Evolutionary conservation across 1,284 basidiomycete species (phyloP), one percentile per base, ranked within the genome.

Genomic region (Crucibulum cyathiforme): DNA sequence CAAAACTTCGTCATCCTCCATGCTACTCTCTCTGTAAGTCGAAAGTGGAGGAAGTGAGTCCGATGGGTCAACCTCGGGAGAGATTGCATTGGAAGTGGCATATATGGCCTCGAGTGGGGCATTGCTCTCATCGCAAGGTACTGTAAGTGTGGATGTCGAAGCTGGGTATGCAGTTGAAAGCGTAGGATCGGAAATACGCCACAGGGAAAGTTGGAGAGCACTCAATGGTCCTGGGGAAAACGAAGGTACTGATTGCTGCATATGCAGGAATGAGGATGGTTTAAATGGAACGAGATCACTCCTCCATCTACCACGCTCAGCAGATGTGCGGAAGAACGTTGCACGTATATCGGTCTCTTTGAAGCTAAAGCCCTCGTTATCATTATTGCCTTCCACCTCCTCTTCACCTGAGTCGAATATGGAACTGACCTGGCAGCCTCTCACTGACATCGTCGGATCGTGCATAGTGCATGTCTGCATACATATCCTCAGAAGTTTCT

Each of bases 301-400:
- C 63, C 76, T 73, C 84, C 84, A 85, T 52, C 77, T 77, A 10
- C 85, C 84, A 49, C 84, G 83, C 62, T 85, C 85, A 4, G 81
- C 77, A 49, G 84, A 85, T 15, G 77, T 77, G 41, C 77, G 74
- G 64, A 85, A 85, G 62, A 77, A 83, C 7, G 82, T 85, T 56
- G 77, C 74, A 51, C 78, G 81, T 39, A 65, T 46, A 52, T 70
- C 69, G 35, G 58, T 59, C 56, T 68, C 58, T 8, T 66, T 61
- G 51, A 74, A 74, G 47, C 62, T 67, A 48, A 69, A 69, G 9
- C 66, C 66, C 7, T 66, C 63, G 45, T 68, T 67, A 7, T 66
- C 68, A 8, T 71, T 70, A 8, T 70, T 66, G 1, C 64, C 62
- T 19, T 69, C 65, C 34, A 61, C 58, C 13, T 66, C 70, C n/a